phyloP scores from a whole-genome alignment of 805 yeast genomes.

The Candida anglica region DNA sequence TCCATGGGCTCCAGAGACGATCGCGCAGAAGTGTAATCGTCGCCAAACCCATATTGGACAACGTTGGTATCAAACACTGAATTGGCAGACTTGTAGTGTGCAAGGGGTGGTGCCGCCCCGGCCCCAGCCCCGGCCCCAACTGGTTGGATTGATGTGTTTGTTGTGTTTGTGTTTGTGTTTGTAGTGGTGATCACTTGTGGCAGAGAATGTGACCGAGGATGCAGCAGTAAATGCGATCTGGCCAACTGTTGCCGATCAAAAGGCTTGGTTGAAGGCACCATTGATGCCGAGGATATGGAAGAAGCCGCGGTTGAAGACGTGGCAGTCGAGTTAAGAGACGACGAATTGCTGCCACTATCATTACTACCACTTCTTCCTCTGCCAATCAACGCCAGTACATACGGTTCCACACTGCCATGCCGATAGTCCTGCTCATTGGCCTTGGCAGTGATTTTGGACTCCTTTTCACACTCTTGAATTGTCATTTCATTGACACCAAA shows the following conservation, averaged over 20 bases:
- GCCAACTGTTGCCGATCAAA: not conserved
- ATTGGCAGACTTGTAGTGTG: slow-evolving; percentile 4
- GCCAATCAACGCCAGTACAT: slow-evolving; percentile 7
- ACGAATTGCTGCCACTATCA: not conserved
- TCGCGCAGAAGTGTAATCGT: slow-evolving; percentile 2
- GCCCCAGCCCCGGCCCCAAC: not conserved
- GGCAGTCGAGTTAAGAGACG: not conserved
- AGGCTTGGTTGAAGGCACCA: not conserved
- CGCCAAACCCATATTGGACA: slow-evolving; percentile 5
- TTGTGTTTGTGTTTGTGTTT: no score
- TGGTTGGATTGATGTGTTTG: not conserved
- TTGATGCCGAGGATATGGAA: not conserved
- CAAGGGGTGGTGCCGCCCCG: not conserved
- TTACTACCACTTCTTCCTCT: no score
- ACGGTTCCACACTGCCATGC: slow-evolving; percentile 7
- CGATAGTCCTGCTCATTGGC: slow-evolving; percentile 16
- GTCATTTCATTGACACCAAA: slow-evolving; percentile 55
- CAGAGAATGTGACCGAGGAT: not conserved
- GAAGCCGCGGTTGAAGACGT: not conserved
- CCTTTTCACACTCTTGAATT: slow-evolving; percentile 34
- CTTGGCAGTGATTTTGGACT: slow-evolving; percentile 31
- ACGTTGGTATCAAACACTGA: slow-evolving; percentile 3
- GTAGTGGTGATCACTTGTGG: not conserved
- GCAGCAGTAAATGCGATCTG: no score
- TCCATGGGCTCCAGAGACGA: slow-evolving; percentile 6